These are phyloP conservation scores for Rhizophagus prolifer DNA, from an alignment of 192 early-diverging fungal genomes.

Conservation along the genomic window DNA sequence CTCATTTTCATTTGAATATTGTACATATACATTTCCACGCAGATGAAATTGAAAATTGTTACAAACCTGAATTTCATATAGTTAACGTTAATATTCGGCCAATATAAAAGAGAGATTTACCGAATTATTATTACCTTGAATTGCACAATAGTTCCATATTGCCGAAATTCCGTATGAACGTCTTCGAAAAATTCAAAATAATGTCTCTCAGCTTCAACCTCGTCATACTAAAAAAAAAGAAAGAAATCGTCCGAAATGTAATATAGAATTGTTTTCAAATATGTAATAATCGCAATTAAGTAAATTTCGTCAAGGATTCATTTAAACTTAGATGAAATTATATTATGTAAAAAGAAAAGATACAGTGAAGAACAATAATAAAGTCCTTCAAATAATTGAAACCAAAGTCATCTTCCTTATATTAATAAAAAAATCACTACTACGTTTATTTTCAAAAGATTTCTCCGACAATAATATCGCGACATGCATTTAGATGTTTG, in stretches of 20 bases:
- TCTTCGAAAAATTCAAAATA: slow-evolving; percentile 48
- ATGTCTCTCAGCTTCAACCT: slow-evolving; percentile 37
- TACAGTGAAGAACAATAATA: neutral
- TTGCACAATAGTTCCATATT: slow-evolving; percentile 41
- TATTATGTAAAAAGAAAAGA: neutral
- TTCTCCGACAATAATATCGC: neutral
- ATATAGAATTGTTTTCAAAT: neutral
- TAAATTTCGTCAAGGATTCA: slow-evolving; percentile 5
- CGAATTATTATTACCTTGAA: slow-evolving; percentile 35
- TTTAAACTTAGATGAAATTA: neutral
- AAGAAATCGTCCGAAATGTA: neutral
- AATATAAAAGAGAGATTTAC: neutral
- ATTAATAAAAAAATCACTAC: neutral
- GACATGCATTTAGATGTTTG: neutral
- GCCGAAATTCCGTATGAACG: slow-evolving; percentile 39
- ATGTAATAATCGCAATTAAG: neutral
- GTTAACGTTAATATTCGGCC: neutral
- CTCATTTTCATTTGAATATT: slow-evolving; percentile 43
- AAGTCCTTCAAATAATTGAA: neutral
- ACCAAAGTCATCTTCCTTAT: neutral
- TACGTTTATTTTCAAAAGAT: neutral
- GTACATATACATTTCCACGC: slow-evolving; percentile 49
- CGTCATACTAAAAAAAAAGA: slow-evolving; percentile 35
- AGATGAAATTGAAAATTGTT: slow-evolving; percentile 43
- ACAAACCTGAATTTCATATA: slow-evolving; percentile 32